phyloP scores from a whole-genome alignment of 176 grass and related monocot species.

The Aegilops speltoides region DNA sequence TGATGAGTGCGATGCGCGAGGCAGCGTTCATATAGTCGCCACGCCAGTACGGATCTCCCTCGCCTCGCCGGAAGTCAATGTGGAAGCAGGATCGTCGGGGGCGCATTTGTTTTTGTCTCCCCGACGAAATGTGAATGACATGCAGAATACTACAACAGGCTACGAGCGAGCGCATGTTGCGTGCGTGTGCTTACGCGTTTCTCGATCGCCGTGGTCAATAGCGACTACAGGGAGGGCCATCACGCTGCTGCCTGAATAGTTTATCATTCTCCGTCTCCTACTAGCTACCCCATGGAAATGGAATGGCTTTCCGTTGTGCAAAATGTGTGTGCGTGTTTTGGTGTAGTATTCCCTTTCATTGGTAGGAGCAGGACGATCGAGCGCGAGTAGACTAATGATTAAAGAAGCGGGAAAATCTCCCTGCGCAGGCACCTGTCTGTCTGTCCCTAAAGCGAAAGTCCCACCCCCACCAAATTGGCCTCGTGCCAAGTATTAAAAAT shows the following conservation, averaged over 20 bases:
- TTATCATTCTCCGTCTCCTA: neutral
- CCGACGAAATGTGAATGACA: slow-evolving; percentile 44
- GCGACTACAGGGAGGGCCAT: neutral
- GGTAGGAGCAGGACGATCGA: neutral
- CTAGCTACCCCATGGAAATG: neutral
- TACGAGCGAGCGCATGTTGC: neutral
- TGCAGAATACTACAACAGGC: neutral
- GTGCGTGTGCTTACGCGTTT: slow-evolving; percentile 31
- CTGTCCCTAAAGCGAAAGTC: neutral
- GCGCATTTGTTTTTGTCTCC: neutral
- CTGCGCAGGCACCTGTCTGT: neutral
- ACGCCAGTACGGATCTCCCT: neutral
- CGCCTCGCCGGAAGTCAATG: neutral
- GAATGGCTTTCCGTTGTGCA: slow-evolving; percentile 18
- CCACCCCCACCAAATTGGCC: neutral
- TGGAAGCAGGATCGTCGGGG: neutral
- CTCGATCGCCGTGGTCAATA: slow-evolving; percentile 11
- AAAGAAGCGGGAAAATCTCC: slow-evolving; percentile 8
- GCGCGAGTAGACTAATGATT: slow-evolving; percentile 6
- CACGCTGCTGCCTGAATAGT: neutral
- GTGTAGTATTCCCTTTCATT: neutral
- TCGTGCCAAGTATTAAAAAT: slow-evolving; percentile 19
- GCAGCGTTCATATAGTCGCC: slow-evolving; percentile 22
- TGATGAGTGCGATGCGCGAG: slow-evolving; percentile 5
- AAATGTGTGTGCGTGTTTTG: slow-evolving; percentile 23